These are phyloP conservation scores for Triticum turgidum DNA, from an alignment of 176 grass and related monocot genomes.

Conservation along the genomic window DNA sequence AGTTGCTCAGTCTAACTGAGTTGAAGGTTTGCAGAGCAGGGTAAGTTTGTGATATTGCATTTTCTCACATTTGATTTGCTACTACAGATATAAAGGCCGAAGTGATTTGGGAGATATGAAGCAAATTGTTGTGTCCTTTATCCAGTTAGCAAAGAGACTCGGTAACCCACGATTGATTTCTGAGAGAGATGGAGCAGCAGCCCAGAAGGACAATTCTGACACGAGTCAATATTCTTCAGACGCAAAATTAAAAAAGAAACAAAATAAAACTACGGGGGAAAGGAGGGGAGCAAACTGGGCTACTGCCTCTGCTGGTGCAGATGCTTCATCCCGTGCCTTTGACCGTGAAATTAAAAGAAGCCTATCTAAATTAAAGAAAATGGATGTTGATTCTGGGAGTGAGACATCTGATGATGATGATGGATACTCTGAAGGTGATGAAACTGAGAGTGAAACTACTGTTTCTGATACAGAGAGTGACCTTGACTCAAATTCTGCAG, in stretches of 20 bases:
- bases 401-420: conserved; percentile 93
- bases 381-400: conserved; percentile 71
- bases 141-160: conserved; percentile 91
- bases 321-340: conserved; percentile 65
- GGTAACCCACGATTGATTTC: conserved; percentile 67
- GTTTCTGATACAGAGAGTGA: conserved; percentile 95
- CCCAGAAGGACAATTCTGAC: conserved; percentile 60
- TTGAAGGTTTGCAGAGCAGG: conserved; percentile 13
- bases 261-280: conserved; percentile 58
- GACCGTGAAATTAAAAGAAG: conserved; percentile 98
- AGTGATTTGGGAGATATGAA: conserved; percentile 78
- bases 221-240: conserved; percentile 59
- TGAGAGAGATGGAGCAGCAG: conserved; percentile 66
- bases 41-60: conserved; percentile 23
- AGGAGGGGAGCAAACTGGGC: conserved; percentile 56
- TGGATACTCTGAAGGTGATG: conserved; percentile 85
- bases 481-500: conserved; percentile 58
- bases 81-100: conserved; percentile 64
- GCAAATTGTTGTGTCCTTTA: conserved; percentile 88
- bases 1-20: conserved; percentile 31
- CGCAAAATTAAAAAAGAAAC: conserved; percentile 81
- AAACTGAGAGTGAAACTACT: conserved; percentile 69
- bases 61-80: conserved; percentile 46
- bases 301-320: conserved; percentile 41
- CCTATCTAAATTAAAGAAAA: conserved; percentile 97